These are phyloP conservation scores for Clitoria ternatea DNA, from an alignment of 306 rosid species.

Conservation along the genomic window DNA sequence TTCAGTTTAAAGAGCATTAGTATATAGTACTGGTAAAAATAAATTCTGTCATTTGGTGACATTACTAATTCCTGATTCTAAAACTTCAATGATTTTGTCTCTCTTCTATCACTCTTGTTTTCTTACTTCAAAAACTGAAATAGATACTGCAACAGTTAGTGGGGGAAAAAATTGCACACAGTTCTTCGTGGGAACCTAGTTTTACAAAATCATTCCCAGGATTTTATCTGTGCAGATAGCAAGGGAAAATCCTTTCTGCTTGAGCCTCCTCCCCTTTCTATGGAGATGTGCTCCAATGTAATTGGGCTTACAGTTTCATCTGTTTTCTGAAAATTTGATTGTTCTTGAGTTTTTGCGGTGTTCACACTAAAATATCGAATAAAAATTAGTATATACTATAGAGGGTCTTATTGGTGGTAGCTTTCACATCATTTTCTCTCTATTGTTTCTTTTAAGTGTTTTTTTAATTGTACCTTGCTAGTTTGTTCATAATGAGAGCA, in stretches of 20 bases:
- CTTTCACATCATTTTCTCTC: background rate
- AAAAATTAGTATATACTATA: too few relatives aligned
- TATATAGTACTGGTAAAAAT: background rate
- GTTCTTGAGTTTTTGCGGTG: background rate
- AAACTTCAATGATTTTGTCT: background rate
- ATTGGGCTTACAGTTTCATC: slow-evolving; percentile 55
- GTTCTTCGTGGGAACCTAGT: slow-evolving; percentile 62
- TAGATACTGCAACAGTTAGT: too few relatives aligned
- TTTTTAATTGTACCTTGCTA: background rate
- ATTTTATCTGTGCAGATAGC: slow-evolving; percentile 74
- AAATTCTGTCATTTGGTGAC: background rate
- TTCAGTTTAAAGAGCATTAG: background rate
- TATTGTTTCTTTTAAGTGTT: background rate
- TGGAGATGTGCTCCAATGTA: slow-evolving; percentile 84
- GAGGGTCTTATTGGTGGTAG: background rate
- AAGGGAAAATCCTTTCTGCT: slow-evolving; percentile 70
- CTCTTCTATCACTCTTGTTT: background rate
- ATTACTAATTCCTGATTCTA: background rate
- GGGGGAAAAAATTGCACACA: slow-evolving; percentile 32
- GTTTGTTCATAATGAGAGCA: background rate
- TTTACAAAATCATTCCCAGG: slow-evolving; percentile 38
- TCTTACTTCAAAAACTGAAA: background rate
- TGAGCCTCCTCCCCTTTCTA: slow-evolving; percentile 57
- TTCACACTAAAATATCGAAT: too few relatives aligned
- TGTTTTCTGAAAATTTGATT: background rate